phyloP scores from a whole-genome alignment of 2,329 filamentous ascomycete genomes.

The Blastomyces silverae region DNA sequence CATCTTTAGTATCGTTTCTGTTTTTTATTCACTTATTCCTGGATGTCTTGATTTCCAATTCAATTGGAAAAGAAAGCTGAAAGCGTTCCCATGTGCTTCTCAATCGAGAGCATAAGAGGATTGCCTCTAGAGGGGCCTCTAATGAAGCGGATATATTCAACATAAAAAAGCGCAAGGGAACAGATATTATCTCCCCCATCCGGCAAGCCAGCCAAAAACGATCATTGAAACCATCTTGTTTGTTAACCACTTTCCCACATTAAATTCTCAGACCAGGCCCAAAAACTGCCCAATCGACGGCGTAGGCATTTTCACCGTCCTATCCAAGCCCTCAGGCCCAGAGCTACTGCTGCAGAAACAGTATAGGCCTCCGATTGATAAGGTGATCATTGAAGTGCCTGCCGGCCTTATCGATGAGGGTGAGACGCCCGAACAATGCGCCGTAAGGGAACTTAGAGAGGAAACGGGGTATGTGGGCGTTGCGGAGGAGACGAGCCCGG shows the following conservation, averaged over 20 bases:
- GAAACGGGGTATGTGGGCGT: slow-evolving; percentile 57
- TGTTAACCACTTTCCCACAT: not conserved
- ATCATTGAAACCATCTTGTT: not conserved
- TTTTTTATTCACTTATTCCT: slow-evolving; percentile 9
- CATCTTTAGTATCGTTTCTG: slow-evolving; percentile 17
- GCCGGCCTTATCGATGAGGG: slow-evolving; percentile 54
- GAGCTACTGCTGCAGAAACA: slow-evolving; percentile 52
- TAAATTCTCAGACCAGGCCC: slow-evolving; percentile 35
- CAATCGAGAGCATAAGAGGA: not conserved
- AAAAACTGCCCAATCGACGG: slow-evolving; percentile 51
- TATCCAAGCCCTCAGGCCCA: slow-evolving; percentile 47
- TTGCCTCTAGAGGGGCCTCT: not conserved
- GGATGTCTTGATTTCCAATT: not conserved
- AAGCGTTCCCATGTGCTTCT: too few relatives aligned
- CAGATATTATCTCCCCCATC: not conserved
- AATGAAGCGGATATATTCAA: not conserved
- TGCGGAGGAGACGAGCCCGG: slow-evolving; percentile 36
- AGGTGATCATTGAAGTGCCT: slow-evolving; percentile 54
- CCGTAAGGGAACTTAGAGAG: slow-evolving; percentile 54
- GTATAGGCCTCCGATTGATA: slow-evolving; percentile 54
- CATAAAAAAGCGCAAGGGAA: not conserved
- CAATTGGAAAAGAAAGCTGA: too few relatives aligned
- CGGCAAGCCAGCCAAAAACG: not conserved
- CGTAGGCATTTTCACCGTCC: slow-evolving; percentile 55
- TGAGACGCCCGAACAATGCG: slow-evolving; percentile 51